phyloP scores from a whole-genome alignment of 1,139 yeast genomes.

The Wickerhamomyces sp. region DNA sequence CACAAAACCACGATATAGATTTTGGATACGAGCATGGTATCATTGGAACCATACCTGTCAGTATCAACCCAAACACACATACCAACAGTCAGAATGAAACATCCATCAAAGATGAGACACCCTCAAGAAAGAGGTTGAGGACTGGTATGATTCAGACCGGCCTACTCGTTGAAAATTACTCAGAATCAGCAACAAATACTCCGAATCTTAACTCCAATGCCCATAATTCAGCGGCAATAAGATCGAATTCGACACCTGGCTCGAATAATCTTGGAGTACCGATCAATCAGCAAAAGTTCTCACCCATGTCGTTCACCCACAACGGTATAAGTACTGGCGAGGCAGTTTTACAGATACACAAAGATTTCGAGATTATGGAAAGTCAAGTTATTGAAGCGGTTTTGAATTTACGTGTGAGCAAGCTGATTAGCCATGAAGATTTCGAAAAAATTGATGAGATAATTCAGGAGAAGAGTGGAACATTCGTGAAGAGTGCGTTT shows the following conservation, averaged over 20 bases:
- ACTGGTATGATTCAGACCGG: slow-evolving; percentile 6
- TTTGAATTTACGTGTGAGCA: slow-evolving; percentile 13
- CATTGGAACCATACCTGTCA: background rate
- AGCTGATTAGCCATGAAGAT: slow-evolving; percentile 14
- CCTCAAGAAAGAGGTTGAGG: slow-evolving; percentile 3
- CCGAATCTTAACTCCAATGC: background rate
- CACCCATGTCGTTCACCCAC: background rate
- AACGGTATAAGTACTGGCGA: slow-evolving; percentile 14
- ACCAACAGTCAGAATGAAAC: background rate
- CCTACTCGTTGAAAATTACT: slow-evolving; percentile 6
- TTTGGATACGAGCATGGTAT: slow-evolving; percentile 1
- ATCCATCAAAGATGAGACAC: background rate
- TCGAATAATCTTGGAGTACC: too few species aligned
- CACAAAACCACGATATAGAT: too few species aligned
- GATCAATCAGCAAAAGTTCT: too few species aligned
- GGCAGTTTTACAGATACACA: slow-evolving; percentile 16
- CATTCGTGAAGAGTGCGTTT: slow-evolving; percentile 17
- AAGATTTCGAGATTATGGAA: slow-evolving; percentile 18
- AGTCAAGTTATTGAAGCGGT: slow-evolving; percentile 15
- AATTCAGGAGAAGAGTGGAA: slow-evolving; percentile 11
- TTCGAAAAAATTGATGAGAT: slow-evolving; percentile 13
- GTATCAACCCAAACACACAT: background rate
- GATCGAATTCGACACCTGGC: background rate
- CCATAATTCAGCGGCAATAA: background rate
- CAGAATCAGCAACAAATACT: background rate